Conservation (phyloP, 176 grass and related monocot genomes). For the Miscanthus lutarioriparius region DNA sequence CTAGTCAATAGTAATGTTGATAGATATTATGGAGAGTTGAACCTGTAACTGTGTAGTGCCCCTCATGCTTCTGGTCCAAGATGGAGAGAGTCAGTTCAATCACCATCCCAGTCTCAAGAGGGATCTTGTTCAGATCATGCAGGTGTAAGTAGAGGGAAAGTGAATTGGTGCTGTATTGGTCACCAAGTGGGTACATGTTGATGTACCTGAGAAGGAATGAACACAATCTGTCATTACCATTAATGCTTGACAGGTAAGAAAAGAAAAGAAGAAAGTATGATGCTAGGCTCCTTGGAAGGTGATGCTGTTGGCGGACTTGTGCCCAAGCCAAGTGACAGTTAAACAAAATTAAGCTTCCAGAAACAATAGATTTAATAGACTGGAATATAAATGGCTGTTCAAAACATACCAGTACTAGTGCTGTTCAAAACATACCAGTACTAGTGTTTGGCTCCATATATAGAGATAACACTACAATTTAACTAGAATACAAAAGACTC, state of each 20-base stretch:
- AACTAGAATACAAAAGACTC: too few species aligned
- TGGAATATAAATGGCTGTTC: neutral
- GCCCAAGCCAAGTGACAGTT: neutral
- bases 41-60: neutral
- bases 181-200: slow-evolving; percentile 15
- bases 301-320: neutral
- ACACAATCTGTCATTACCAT: neutral
- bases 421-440: neutral
- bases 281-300: neutral
- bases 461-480: neutral
- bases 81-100: slow-evolving; percentile 12
- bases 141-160: slow-evolving; percentile 26
- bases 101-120: neutral
- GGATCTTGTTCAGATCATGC: neutral
- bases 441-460: neutral
- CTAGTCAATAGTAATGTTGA: neutral
- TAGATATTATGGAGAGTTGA: neutral
- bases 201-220: slow-evolving; percentile 12
- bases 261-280: neutral
- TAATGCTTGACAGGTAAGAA: neutral
- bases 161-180: neutral
- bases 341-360: neutral
- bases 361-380: neutral
- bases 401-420: neutral
- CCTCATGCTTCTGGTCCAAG: slow-evolving; percentile 3